Base-by-base conservation (phyloP, 306 rosid species). In the Castanospermum australe region DNA sequence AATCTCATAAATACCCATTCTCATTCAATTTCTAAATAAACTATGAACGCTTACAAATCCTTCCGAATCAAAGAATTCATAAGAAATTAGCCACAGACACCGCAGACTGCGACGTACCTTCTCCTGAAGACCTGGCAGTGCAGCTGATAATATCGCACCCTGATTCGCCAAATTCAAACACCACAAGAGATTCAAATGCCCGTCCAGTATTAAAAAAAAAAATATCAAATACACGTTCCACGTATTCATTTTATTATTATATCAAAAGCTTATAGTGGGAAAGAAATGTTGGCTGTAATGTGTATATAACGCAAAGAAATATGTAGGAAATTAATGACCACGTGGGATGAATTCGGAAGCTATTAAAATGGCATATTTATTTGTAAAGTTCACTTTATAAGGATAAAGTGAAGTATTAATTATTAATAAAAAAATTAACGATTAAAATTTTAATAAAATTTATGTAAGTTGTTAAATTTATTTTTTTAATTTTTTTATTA, bases 111-210 rank as follows among this genome's bases (percentile, higher is more conserved):
- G 30, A 4, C n/a, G 25, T 71, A 94, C 98, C 92, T 87, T 86
- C 25, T 85, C 88, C 55, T 94, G 99, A 28, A 94, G 95, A 32
- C 95, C 95, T 1, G 92, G 91, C 32, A 94, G 60, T 0, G 79
- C 91, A 2, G 88, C 95, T 2, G 97, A 83, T 71, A 94, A 59
- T 67, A 84, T 84, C 2, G 97, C 99, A 28, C 99, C 99, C 99
- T 94, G 41, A 10, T 80, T 56, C 42, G 18, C 12, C 51, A 70
- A 75, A 60, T 69, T 51, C 69, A 77, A 25, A 45, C 56, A 48
- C 10, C 18, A 3, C 9, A 45, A 20, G 52, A 68, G 10, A 67
- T 67, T 81, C 15, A 75, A 51, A 67, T 56, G 24, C 70, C 20
- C 54, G 14, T 5, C 42, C 45, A 45, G 5, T 1, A 28, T 60